Percentiles rank a stretch among this genome's conserved stretches.
phyloP scores from a whole-genome alignment of 2,329 filamentous ascomycete species.

The Capronia coronata region DNA sequence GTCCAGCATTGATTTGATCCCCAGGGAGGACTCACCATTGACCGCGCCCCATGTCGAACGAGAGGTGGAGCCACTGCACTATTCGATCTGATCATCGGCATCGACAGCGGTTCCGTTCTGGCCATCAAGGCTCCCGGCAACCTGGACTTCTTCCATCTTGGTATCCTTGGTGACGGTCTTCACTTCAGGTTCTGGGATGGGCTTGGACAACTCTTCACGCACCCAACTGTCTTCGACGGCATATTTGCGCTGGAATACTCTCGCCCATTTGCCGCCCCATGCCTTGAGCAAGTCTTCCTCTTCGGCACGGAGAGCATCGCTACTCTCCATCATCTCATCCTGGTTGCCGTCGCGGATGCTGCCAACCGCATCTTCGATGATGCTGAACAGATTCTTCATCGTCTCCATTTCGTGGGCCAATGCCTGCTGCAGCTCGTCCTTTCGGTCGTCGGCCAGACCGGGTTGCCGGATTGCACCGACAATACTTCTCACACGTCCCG shows the following conservation, averaged over 20 bases:
- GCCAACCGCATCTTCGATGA: constrained; percentile 70
- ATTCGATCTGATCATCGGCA: constrained; percentile 17
- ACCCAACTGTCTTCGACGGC: constrained; percentile 77
- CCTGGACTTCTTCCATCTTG: constrained; percentile 9
- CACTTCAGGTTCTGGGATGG: constrained; percentile 36
- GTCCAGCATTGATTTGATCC: too few species aligned
- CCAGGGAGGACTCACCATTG: too few species aligned
- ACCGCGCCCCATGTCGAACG: too few species aligned
- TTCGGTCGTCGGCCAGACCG: constrained; percentile 48
- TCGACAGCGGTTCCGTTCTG: constrained; percentile 7
- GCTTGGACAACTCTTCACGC: constrained; percentile 48
- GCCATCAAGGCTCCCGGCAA: background rate
- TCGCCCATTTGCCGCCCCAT: constrained; percentile 82
- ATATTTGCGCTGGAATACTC: constrained; percentile 73
- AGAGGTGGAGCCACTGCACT: background rate
- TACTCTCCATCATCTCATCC: constrained; percentile 66
- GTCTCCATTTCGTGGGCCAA: constrained; percentile 62
- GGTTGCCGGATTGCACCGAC: constrained; percentile 56
- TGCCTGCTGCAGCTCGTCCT: constrained; percentile 58
- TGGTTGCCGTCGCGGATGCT: constrained; percentile 67
- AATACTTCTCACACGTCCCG: constrained; percentile 75
- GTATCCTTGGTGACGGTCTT: background rate
- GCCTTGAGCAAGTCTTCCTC: constrained; percentile 58
- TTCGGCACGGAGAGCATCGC: constrained; percentile 44
- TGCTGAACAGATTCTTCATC: constrained; percentile 72